Base-by-base conservation (phyloP, 176 grass and related monocot species). In the Hyparrhenia diplandra region DNA sequence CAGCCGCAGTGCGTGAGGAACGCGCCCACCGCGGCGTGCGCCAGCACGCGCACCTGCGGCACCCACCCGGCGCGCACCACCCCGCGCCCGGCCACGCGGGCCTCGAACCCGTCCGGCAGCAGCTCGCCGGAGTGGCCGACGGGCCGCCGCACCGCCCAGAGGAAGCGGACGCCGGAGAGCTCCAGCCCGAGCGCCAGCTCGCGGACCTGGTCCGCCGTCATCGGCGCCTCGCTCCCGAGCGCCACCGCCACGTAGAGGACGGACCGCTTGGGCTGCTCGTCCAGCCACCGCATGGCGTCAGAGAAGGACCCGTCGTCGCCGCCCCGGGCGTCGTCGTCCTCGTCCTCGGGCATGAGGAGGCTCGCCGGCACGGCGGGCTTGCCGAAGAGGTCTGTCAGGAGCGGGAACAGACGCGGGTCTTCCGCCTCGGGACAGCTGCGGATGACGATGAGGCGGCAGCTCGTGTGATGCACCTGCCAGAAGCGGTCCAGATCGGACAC, bases 1-100 rank as follows among this genome's bases (percentile, higher is more conserved):
- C 82, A 81, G 4, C 85, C 81, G 16, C 81, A 87, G 72, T 87
- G 85, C 28, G 85, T 87, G 25, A 85, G 46, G 89, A 91, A 87
- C 11, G 52, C 85, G 23, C 81, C 85, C 18, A 91, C 42, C 0
- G 81, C 79, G 5, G 4, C 9, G 67, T 91, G 89, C 25, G 37
- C 65, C 3, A 88, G 69, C 34, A 91, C 67, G 13, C 71, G 49
- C 62, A 82, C 43, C 73, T 91, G 85, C 14, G 89, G 89, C n/a
- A 82, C 80, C 88, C 88, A 90, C n/a, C 42, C 83, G 11, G 34
- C 47, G 36, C 60, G 16, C 21, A 58, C 65, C 23, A 41, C 13
- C 3, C 57, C 83, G 7, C 46, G 47, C 2, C 61, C 58, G 0
- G 23, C 14, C 30, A 24, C 36, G 1, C 85, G 77, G 6, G 45